Conservation (phyloP, 805 yeast genomes). For the Spathaspora gorwiae region DNA sequence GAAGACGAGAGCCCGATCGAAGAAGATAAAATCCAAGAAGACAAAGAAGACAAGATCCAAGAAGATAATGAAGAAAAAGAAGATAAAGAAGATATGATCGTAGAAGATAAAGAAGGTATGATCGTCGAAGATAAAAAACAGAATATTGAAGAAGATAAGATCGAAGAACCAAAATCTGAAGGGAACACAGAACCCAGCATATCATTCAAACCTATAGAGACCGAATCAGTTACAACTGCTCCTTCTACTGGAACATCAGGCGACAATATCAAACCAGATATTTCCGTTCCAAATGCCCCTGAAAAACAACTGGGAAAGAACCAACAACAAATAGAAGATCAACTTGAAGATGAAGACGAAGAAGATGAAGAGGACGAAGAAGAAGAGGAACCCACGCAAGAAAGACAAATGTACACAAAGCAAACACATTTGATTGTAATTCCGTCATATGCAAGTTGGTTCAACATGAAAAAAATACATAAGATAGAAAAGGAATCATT, state of each 20-base stretch:
- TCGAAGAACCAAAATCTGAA: neutral
- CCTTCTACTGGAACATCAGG: neutral
- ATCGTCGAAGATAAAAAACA: neutral
- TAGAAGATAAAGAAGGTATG: neutral
- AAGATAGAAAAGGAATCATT: constrained; percentile 76
- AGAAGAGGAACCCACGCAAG: constrained; percentile 13
- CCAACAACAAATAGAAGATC: neutral
- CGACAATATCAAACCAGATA: neutral
- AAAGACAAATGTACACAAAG: constrained; percentile 14
- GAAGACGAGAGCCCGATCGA: neutral
- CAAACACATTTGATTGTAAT: constrained; percentile 83
- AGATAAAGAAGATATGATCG: neutral
- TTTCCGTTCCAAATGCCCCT: neutral
- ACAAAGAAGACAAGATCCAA: neutral
- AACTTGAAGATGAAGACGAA: constrained; percentile 5
- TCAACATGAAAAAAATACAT: constrained; percentile 65
- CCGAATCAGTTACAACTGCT: neutral
- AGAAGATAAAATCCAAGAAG: neutral
- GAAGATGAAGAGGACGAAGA: constrained; percentile 8
- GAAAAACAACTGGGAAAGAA: neutral
- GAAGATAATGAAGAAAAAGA: neutral
- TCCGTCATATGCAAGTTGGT: constrained; percentile 89
- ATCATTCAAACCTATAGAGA: neutral
- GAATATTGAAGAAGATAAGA: neutral
- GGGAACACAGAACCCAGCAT: neutral